Conservation (phyloP, 2,329 filamentous ascomycete genomes). For the Alternaria longipes region DNA sequence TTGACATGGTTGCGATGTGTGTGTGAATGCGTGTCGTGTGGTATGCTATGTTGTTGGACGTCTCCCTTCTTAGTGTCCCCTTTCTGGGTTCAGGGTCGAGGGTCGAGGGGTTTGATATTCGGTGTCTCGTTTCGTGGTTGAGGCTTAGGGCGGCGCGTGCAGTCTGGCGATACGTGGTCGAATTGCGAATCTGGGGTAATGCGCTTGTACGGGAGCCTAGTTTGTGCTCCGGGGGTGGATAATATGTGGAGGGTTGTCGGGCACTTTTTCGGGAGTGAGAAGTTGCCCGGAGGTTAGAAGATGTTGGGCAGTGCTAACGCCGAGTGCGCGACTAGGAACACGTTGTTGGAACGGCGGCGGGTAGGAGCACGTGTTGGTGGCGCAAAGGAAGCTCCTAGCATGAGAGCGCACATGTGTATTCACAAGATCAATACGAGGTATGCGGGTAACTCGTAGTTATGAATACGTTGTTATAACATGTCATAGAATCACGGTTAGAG, state of each 20-base stretch:
- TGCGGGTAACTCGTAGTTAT: neutral
- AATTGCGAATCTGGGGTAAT: neutral
- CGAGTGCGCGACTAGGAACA: conserved; percentile 8
- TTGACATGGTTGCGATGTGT: conserved; percentile 31
- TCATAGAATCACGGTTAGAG: neutral
- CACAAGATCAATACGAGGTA: neutral
- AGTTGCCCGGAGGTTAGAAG: conserved; percentile 14
- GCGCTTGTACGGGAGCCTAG: neutral
- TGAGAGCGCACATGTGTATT: neutral
- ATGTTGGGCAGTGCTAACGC: conserved; percentile 13
- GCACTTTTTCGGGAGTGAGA: neutral
- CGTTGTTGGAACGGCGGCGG: conserved; percentile 4
- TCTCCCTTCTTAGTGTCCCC: neutral
- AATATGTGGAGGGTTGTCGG: neutral
- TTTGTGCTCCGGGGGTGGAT: neutral
- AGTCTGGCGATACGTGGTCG: neutral
- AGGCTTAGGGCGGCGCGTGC: neutral
- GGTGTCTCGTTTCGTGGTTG: neutral
- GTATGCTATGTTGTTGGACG: neutral
- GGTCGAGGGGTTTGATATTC: neutral
- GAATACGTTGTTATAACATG: neutral
- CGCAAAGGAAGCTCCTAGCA: neutral
- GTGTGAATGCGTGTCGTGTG: neutral
- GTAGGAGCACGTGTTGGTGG: conserved; percentile 4
- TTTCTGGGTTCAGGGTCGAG: neutral